A percentile compares a stretch with the other conserved stretches of the same genome.
These are phyloP conservation scores for Leptomonas pyrrhocoris DNA, from an alignment of 208 protist species.

Conservation along the genomic window DNA sequence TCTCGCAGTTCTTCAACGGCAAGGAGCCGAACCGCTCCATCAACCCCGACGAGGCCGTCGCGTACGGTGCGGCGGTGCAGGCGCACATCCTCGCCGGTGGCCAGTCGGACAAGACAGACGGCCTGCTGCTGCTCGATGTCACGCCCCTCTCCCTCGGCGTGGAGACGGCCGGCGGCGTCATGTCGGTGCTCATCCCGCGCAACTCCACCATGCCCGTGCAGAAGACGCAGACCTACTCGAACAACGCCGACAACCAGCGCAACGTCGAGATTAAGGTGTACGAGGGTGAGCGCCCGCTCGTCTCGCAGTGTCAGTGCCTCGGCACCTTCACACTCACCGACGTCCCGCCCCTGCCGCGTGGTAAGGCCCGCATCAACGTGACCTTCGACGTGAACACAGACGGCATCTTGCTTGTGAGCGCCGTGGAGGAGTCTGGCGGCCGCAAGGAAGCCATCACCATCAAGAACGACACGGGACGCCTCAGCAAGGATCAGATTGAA, in stretches of 20 bases:
- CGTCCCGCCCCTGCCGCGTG: slow-evolving; percentile 96
- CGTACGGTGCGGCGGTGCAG: slow-evolving; percentile 97
- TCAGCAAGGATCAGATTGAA: slow-evolving; percentile 95
- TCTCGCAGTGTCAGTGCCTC: slow-evolving; percentile 94
- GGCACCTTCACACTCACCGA: slow-evolving; percentile 94
- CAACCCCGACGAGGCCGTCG: slow-evolving; percentile 94
- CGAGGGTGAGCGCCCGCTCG: slow-evolving; percentile 95
- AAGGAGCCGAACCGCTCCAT: slow-evolving; percentile 94
- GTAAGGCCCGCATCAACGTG: slow-evolving; percentile 97
- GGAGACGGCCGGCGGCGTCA: slow-evolving; percentile 93
- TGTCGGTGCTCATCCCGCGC: slow-evolving; percentile 91
- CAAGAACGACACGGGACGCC: slow-evolving; percentile 97
- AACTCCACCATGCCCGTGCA: slow-evolving; percentile 83
- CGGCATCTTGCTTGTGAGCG: slow-evolving; percentile 97
- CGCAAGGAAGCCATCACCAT: slow-evolving; percentile 97
- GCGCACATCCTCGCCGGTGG: slow-evolving; percentile 92
- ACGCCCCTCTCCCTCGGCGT: slow-evolving; percentile 96
- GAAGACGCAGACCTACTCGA: slow-evolving; percentile 91
- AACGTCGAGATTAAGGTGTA: slow-evolving; percentile 94
- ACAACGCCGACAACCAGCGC: slow-evolving; percentile 87
- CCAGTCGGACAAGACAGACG: slow-evolving; percentile 66
- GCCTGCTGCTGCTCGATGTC: slow-evolving; percentile 86
- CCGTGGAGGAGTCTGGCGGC: slow-evolving; percentile 97
- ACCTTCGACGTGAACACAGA: slow-evolving; percentile 98
- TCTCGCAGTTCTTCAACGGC: slow-evolving; percentile 95